phyloP scores from a whole-genome alignment of 192 early-diverging fungal species.

The Coemansia sp. region DNA sequence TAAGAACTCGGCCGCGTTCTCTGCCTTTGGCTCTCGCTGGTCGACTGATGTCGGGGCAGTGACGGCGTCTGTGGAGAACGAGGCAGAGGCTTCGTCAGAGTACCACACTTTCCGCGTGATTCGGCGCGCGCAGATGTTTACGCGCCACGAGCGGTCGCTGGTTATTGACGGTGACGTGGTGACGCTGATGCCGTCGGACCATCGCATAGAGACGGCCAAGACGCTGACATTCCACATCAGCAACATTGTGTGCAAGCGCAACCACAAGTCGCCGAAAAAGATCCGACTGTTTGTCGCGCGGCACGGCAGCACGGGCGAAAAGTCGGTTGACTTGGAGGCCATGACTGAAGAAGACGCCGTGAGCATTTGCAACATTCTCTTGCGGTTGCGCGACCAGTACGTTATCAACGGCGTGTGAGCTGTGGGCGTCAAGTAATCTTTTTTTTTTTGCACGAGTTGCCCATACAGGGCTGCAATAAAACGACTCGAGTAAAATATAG shows the following conservation, averaged over 20 bases:
- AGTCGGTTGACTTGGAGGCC: constrained; percentile 82
- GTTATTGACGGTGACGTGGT: constrained; percentile 96
- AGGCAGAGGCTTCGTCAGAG: constrained; percentile 11
- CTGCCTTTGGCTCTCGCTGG: constrained; percentile 17
- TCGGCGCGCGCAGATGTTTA: constrained; percentile 85
- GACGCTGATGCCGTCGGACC: constrained; percentile 84
- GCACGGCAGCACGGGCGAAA: constrained; percentile 60
- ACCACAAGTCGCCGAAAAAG: constrained; percentile 67
- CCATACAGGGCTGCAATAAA: constrained; percentile 4
- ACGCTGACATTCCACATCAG: constrained; percentile 74
- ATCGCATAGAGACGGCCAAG: constrained; percentile 83
- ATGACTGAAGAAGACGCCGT: constrained; percentile 60
- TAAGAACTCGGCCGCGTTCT: background rate
- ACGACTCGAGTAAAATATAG: no score
- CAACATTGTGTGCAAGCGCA: constrained; percentile 70
- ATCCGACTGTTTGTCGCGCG: constrained; percentile 71
- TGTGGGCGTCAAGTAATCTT: no score
- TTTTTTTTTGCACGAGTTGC: background rate
- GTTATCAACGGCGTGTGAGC: background rate
- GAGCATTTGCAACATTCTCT: constrained; percentile 47
- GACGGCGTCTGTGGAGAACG: background rate
- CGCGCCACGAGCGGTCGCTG: constrained; percentile 83
- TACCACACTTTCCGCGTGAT: constrained; percentile 84
- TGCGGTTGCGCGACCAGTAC: constrained; percentile 27
- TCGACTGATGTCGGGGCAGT: background rate